Conservation (phyloP, 305 asterid genomes). For the Fraxinus albicans region DNA sequence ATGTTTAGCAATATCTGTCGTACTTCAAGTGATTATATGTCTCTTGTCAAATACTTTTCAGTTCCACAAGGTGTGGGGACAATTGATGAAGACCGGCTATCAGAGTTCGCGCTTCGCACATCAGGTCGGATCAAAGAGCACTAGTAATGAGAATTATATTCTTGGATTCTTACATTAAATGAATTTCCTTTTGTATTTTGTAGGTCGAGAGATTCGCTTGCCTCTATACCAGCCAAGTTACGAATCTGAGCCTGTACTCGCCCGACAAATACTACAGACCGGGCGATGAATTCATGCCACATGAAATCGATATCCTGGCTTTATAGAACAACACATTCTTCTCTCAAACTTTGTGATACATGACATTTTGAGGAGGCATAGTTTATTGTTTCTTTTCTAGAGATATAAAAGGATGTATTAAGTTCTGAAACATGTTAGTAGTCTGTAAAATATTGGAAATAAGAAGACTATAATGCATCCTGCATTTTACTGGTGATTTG, state of each 20-base stretch:
- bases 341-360: neutral
- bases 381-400: neutral
- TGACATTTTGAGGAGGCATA: neutral
- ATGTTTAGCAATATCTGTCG: neutral
- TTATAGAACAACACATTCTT: conserved; percentile 22
- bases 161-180: neutral
- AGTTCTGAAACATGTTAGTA: conserved; percentile 9
- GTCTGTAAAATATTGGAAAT: conserved; percentile 5
- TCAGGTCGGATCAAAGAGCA: conserved; percentile 57
- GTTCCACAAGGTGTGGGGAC: conserved; percentile 99
- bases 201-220: conserved; percentile 99
- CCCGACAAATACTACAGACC: conserved; percentile 95
- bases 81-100: conserved; percentile 95
- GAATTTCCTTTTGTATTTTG: neutral
- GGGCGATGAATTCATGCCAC: conserved; percentile 97
- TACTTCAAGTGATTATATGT: neutral
- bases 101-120: conserved; percentile 98
- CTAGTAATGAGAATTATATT: neutral
- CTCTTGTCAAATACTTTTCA: conserved; percentile 32
- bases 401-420: conserved; percentile 4
- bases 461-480: neutral
- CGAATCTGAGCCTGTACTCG: conserved; percentile 80
- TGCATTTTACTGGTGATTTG: neutral
- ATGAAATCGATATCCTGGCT: conserved; percentile 70
- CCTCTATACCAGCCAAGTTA: conserved; percentile 86